Percentiles rank a stretch among this genome's conserved stretches.
Evolutionary conservation across 1,139 yeast species (phyloP).

Genomic region (Nakaseomyces nivariensis): DNA sequence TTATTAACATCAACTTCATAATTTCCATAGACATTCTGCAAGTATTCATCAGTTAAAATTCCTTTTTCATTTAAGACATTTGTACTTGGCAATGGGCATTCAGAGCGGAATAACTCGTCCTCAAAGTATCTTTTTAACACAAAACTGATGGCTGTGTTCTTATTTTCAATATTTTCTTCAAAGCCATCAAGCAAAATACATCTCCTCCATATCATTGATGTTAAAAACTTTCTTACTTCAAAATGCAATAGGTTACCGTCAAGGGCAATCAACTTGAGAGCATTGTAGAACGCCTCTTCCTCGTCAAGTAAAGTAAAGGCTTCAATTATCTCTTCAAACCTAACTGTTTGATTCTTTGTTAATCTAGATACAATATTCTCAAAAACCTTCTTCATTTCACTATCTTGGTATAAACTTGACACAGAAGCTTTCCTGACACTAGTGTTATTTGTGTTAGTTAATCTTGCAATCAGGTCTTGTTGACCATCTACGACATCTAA

Average conservation of each 20-base stretch:
- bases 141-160: slow-evolving; percentile 39
- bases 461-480: slow-evolving; percentile 31
- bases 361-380: slow-evolving; percentile 10
- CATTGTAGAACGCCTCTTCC: slow-evolving; percentile 33
- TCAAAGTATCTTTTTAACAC: slow-evolving; percentile 33
- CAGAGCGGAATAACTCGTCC: slow-evolving; percentile 26
- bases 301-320: slow-evolving; percentile 44
- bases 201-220: slow-evolving; percentile 50
- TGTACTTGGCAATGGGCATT: slow-evolving; percentile 26
- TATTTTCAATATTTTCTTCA: slow-evolving; percentile 35
- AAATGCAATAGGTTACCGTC: slow-evolving; percentile 26
- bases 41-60: slow-evolving; percentile 15
- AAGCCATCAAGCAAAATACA: slow-evolving; percentile 47
- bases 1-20: slow-evolving; percentile 17
- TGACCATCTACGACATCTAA: slow-evolving; percentile 43
- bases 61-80: slow-evolving; percentile 10
- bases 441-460: slow-evolving; percentile 11
- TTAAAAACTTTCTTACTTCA: slow-evolving; percentile 26
- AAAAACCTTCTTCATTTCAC: slow-evolving; percentile 13
- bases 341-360: slow-evolving; percentile 32
- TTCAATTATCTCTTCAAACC: slow-evolving; percentile 43
- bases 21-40: slow-evolving; percentile 16
- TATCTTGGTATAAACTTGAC: background rate
- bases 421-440: background rate
- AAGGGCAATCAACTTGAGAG: slow-evolving; percentile 35